A percentile compares a stretch with the other conserved stretches of the same genome.
Conservation (phyloP, 2,329 filamentous ascomycete species). For the Thelonectria blattea region DNA sequence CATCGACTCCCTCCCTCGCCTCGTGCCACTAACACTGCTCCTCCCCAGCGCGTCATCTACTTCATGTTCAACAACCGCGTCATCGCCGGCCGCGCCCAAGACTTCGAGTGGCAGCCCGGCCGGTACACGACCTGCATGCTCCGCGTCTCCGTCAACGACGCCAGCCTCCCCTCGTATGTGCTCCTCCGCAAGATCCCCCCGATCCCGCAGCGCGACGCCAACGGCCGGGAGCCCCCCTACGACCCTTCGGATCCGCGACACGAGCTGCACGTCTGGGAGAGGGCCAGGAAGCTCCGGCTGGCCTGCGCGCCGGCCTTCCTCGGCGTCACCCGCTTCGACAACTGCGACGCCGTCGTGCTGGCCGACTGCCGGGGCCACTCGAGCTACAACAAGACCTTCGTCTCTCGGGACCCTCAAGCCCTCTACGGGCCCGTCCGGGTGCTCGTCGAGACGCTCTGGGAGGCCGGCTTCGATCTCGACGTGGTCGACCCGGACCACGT, state of each 20-base stretch:
- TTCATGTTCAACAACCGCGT: too few relatives aligned
- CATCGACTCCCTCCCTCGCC: too few relatives aligned
- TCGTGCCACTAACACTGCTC: too few relatives aligned
- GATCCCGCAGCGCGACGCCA: too few relatives aligned
- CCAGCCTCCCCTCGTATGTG: too few relatives aligned
- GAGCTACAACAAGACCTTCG: not conserved
- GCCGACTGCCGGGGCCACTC: not conserved
- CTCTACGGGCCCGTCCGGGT: not conserved
- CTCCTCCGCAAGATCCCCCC: too few relatives aligned
- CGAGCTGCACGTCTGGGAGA: not conserved
- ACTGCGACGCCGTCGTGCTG: not conserved
- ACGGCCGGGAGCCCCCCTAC: too few relatives aligned
- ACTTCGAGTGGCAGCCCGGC: too few relatives aligned
- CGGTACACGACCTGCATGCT: too few relatives aligned
- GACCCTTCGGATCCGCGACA: not conserved
- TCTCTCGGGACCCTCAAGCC: not conserved
- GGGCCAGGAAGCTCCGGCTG: not conserved
- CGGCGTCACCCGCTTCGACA: not conserved
- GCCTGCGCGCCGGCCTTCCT: not conserved
- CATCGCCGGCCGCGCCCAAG: too few relatives aligned
- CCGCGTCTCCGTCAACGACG: too few relatives aligned
- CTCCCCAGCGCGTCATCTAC: too few relatives aligned
- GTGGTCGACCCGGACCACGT: not conserved
- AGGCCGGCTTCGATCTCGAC: not conserved
- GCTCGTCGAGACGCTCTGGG: not conserved